These are phyloP conservation scores for Helichrysum umbraculigerum DNA, from an alignment of 129 eudicot species.

Conservation along the genomic window DNA sequence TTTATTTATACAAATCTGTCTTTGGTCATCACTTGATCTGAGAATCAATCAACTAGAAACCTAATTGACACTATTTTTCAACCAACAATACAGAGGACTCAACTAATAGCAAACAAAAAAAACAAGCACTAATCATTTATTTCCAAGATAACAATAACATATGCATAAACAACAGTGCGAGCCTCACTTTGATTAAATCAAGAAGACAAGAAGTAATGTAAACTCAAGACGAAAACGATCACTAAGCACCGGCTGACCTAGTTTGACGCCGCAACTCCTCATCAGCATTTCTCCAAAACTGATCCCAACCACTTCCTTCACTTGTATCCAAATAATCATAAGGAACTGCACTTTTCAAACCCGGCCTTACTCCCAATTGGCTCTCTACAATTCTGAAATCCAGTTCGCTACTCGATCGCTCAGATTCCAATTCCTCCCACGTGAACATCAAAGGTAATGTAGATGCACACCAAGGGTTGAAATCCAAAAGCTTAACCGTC, in stretches of 20 bases:
- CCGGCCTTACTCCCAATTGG: constrained; percentile 77
- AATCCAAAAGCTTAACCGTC: constrained; percentile 73
- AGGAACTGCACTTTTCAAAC: constrained; percentile 95
- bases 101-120: background rate
- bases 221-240: background rate
- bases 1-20: too few relatives aligned
- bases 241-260: constrained; percentile 48
- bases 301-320: constrained; percentile 98
- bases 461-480: constrained; percentile 77
- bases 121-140: background rate
- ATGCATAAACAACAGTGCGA: background rate
- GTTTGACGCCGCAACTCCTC: constrained; percentile 61
- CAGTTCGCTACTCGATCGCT: background rate
- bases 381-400: constrained; percentile 76
- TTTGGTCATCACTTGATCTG: background rate
- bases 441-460: constrained; percentile 72
- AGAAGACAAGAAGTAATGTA: background rate
- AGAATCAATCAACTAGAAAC: background rate
- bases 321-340: constrained; percentile 91
- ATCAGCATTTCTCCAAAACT: constrained; percentile 75
- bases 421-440: constrained; percentile 77
- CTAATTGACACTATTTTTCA: background rate
- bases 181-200: background rate
- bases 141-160: background rate
- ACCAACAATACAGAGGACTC: background rate